A percentile compares a stretch with the other conserved stretches of the same genome.
phyloP scores from a whole-genome alignment of 805 yeast genomes.

The Candida chauliodis region DNA sequence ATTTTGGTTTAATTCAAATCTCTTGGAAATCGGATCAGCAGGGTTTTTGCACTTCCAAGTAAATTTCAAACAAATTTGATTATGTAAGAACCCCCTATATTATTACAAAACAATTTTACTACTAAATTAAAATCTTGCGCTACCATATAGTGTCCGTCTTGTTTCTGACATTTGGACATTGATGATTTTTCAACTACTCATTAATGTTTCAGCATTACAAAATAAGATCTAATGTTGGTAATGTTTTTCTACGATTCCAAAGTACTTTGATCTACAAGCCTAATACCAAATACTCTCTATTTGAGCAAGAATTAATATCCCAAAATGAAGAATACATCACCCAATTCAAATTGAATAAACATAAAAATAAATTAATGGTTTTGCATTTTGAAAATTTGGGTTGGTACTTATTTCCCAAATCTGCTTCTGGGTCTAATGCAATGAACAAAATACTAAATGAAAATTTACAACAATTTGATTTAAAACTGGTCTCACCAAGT shows the following conservation, averaged over 20 bases:
- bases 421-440: neutral
- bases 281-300: neutral
- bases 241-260: neutral
- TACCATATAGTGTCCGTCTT: too few species aligned
- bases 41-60: too few species aligned
- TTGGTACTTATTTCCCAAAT: neutral
- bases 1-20: too few species aligned
- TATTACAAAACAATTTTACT: too few species aligned
- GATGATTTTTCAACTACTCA: too few species aligned
- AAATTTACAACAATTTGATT: neutral
- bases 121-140: too few species aligned
- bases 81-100: too few species aligned
- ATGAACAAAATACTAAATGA: neutral
- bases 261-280: neutral
- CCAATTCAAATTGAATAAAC: neutral
- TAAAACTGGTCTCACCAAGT: neutral
- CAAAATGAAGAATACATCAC: neutral
- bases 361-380: neutral
- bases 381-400: neutral
- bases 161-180: too few species aligned
- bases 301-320: neutral
- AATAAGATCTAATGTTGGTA: too few species aligned
- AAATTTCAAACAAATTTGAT: too few species aligned
- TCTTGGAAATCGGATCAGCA: too few species aligned
- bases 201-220: too few species aligned